A percentile compares a stretch with the other conserved stretches of the same genome.
These are phyloP conservation scores for Phialocephala subalpina DNA, from an alignment of 2,329 filamentous ascomycete species.

Conservation along the genomic window DNA sequence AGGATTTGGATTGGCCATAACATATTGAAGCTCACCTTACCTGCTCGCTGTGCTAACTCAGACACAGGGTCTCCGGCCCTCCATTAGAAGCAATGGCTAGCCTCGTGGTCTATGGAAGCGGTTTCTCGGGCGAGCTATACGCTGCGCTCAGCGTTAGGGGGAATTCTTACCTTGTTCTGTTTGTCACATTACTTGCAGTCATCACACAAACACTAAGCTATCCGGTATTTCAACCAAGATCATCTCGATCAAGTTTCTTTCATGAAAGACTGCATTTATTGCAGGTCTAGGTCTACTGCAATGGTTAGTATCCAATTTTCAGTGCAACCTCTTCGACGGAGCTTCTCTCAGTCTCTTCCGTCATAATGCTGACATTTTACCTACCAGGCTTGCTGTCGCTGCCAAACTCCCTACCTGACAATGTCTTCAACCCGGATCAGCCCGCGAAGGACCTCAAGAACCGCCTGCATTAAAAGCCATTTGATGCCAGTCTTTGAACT, in stretches of 20 bases:
- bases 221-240: neutral
- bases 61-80: no score
- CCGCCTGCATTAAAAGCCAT: no score
- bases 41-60: no score
- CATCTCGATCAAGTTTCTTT: neutral
- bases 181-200: neutral
- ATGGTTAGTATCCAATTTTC: neutral
- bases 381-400: neutral
- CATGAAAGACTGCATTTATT: neutral
- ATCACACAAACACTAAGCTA: no score
- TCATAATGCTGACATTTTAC: neutral
- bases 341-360: neutral
- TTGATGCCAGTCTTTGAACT: no score
- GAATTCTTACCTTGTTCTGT: neutral
- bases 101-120: no score
- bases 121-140: neutral
- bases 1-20: no score
- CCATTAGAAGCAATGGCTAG: no score
- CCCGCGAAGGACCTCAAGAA: conserved; percentile 20
- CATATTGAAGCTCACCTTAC: no score
- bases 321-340: neutral
- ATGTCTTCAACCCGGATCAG: conserved; percentile 28
- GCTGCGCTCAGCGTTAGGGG: neutral
- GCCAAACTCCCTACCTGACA: conserved; percentile 26
- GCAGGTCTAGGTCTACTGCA: neutral